A percentile compares a stretch with the other conserved stretches of the same genome.
These are phyloP conservation scores for Geosmithia flava DNA, from an alignment of 2,329 filamentous ascomycete genomes.

Conservation along the genomic window DNA sequence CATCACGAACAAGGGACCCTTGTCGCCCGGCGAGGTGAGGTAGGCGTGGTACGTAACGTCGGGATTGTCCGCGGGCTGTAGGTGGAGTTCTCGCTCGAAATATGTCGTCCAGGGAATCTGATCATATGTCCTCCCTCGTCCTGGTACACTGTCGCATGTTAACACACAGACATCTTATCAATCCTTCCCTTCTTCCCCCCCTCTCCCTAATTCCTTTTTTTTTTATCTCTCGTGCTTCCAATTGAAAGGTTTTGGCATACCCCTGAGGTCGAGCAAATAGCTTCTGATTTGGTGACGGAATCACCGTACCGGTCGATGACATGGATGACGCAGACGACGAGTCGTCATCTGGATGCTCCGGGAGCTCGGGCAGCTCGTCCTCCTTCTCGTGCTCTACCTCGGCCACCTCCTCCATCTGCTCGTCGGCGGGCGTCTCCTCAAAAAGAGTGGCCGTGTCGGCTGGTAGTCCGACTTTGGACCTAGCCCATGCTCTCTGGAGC, in stretches of 20 bases:
- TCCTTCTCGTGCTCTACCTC: conserved; percentile 34
- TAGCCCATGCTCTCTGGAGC: conserved; percentile 67
- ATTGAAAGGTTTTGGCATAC: no score
- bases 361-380: conserved; percentile 22
- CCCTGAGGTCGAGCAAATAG: conserved; percentile 60
- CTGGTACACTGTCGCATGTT: no score
- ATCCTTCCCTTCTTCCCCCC: background rate
- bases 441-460: conserved; percentile 32
- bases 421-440: conserved; percentile 39
- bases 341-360: conserved; percentile 40
- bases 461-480: conserved; percentile 54
- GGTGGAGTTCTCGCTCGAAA: conserved; percentile 77
- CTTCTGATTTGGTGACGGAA: conserved; percentile 62
- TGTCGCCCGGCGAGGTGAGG: conserved; percentile 64
- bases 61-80: conserved; percentile 35
- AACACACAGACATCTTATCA: background rate
- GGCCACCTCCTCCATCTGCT: conserved; percentile 20
- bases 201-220: background rate
- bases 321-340: conserved; percentile 61
- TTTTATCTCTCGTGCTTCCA: background rate
- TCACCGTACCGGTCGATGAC: conserved; percentile 85
- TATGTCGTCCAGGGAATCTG: conserved; percentile 78
- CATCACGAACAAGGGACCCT: conserved; percentile 76
- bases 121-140: conserved; percentile 42
- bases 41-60: conserved; percentile 70